Conservation (phyloP, 2,329 filamentous ascomycete species). For the Talaromyces marneffei region DNA sequence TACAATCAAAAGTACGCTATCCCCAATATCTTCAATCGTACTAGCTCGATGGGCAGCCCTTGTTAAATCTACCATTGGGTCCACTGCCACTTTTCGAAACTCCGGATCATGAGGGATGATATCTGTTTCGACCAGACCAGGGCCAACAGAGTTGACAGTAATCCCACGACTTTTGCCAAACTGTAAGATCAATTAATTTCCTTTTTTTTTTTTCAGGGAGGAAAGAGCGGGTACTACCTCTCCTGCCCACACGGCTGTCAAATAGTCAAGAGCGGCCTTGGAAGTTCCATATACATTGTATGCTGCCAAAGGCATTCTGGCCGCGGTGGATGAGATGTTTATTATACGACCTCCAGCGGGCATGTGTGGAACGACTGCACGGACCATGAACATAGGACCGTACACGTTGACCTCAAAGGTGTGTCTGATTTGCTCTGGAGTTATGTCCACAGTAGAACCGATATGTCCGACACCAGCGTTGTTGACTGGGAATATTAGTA, state of each 20-base stretch:
- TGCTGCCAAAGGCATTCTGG: neutral
- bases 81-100: neutral
- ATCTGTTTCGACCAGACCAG: conserved; percentile 2
- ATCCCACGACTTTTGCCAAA: conserved; percentile 3
- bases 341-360: conserved; percentile 6
- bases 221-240: neutral
- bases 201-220: neutral
- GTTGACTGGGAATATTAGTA: neutral
- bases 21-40: conserved; percentile 2
- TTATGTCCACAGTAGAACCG: neutral
- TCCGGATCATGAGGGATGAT: neutral
- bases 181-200: neutral
- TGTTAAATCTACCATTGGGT: neutral
- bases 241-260: neutral
- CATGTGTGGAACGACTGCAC: neutral
- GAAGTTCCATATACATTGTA: neutral
- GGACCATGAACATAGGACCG: neutral
- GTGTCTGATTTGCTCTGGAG: neutral
- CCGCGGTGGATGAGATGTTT: conserved; percentile 8
- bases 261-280: conserved; percentile 1
- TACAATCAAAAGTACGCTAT: neutral
- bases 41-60: neutral
- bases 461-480: neutral
- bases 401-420: neutral
- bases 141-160: conserved; percentile 7